Conservation (phyloP, 352 stramenopile genomes). For the Globisporangium yorkense region DNA sequence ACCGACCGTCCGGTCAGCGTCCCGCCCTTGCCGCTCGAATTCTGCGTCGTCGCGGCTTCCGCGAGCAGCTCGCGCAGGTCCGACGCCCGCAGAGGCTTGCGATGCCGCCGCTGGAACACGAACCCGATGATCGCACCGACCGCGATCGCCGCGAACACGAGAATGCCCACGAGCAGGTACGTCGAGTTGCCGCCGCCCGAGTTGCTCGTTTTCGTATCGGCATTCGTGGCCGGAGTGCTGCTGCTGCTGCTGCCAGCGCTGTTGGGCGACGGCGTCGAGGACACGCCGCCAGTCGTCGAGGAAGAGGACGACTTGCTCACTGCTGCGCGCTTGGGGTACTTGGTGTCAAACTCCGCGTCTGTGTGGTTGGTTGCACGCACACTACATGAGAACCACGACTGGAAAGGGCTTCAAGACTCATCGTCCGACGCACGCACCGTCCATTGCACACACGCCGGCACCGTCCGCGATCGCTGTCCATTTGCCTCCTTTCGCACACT, state of each 20-base stretch:
- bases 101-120: conserved; percentile 17
- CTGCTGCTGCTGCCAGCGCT: neutral
- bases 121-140: conserved; percentile 15
- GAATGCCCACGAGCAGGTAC: conserved; percentile 14
- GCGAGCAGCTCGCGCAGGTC: conserved; percentile 9
- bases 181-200: conserved; percentile 7
- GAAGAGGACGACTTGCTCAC: neutral
- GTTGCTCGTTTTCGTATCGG: neutral
- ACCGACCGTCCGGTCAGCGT: conserved; percentile 11
- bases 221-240: neutral
- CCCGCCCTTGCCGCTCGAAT: neutral
- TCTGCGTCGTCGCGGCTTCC: conserved; percentile 3
- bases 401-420: too few species aligned
- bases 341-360: conserved; percentile 2
- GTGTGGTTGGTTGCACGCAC: neutral
- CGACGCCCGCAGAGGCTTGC: conserved; percentile 1
- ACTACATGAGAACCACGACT: neutral
- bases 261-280: neutral
- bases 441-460: neutral
- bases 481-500: neutral
- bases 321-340: neutral
- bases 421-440: neutral
- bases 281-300: neutral
- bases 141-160: conserved; percentile 17
- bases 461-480: neutral